Evolutionary conservation across 2,329 filamentous ascomycete species (phyloP), one percentile per base, ranked within the genome.

Genomic region (Exserohilum rostratum): DNA sequence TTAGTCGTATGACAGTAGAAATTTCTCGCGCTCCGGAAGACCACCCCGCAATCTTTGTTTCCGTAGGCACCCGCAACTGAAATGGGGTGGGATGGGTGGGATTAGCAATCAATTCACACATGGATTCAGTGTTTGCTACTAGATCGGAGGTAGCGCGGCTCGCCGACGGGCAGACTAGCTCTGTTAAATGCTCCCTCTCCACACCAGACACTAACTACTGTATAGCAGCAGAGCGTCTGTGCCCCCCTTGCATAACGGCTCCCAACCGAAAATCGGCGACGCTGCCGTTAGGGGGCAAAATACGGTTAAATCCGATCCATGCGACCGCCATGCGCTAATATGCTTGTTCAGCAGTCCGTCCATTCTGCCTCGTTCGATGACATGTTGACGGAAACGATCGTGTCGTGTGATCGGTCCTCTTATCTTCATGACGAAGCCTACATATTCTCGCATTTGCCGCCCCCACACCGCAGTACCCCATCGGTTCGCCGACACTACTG

Each of bases 51-150:
- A 45, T 50, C 25, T 51, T 25, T 46, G 30, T 33, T 18, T 46
- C 43, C 55, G 49, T 55, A 48, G 55, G 49, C 29, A 55, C 46
- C 29, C 38, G 33, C 42, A 40, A n/a, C 55, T 25, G 43, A 29
- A 15, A 9, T 25, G 56, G 22, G 22, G 22, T 4, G 43, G 30
- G 29, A 13, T 25, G 56, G 47, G 50, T 50, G 50, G 43, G 38
- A 57, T 62, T 62, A 62, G 60, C 60, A 62, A 60, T 62, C 52
- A 55, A 46, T 51, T 62, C 53, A 58, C 57, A 57, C 44, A 46
- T 50, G 37, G 43, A 55, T 47, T 62, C 57, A 50, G 50, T 46
- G 42, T 49, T 62, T 53, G 22, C 48, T 51, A 43, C 50, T 55
- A 54, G 29, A 47, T 46, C 43, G 37, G 49, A 55, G 45, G 37